Evolutionary conservation across 2,329 filamentous ascomycete genomes (phyloP).

Genomic region (Neurospora sp.): DNA sequence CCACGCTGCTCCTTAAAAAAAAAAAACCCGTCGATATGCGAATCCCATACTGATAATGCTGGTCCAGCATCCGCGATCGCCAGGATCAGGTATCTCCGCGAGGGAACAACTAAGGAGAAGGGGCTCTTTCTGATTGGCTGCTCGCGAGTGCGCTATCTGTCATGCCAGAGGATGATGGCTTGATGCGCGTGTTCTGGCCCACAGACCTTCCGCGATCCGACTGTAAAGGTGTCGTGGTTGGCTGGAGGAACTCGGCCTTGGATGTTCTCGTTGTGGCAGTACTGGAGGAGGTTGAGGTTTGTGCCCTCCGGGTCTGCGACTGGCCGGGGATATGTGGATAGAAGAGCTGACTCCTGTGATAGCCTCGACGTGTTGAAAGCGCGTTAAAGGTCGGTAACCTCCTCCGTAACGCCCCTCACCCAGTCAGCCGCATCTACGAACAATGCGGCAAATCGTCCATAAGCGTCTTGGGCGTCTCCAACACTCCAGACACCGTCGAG

Average conservation of each 20-base stretch:
- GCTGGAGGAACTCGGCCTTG: constrained; percentile 86
- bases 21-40: constrained; percentile 6
- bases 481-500: constrained; percentile 43
- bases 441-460: constrained; percentile 76
- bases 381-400: constrained; percentile 77
- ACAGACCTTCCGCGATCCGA: constrained; percentile 67
- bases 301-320: constrained; percentile 18
- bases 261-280: constrained; percentile 88
- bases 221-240: constrained; percentile 76
- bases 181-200: constrained; percentile 99
- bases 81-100: constrained; percentile 76
- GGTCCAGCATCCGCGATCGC: constrained; percentile 68
- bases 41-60: constrained; percentile 14
- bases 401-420: constrained; percentile 72
- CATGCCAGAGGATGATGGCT: constrained; percentile 69
- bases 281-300: constrained; percentile 81
- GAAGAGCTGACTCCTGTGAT: constrained; percentile 19
- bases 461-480: constrained; percentile 78
- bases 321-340: neutral
- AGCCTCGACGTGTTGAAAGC: constrained; percentile 75
- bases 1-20: constrained; percentile 11
- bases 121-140: constrained; percentile 70
- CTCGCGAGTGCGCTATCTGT: constrained; percentile 27
- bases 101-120: constrained; percentile 88
- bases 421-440: constrained; percentile 69